Evolutionary conservation across 176 grass and related monocot species (phyloP).

Genomic region (bread wheat (Triticum aestivum)): DNA sequence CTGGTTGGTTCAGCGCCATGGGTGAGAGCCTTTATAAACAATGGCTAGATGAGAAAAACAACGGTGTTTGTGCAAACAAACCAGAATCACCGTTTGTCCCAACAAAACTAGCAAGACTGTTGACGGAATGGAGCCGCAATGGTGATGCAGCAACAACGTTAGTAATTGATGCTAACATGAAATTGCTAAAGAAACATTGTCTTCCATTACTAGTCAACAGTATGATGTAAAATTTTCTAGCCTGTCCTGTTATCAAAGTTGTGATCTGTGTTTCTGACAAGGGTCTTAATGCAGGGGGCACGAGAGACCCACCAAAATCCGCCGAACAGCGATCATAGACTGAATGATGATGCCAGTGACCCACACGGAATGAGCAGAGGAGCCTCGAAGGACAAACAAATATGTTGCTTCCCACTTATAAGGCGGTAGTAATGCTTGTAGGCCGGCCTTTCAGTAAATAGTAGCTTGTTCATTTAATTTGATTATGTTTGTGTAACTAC

Average conservation of each 20-base stretch:
- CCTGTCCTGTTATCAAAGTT: neutral
- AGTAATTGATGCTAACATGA: no score
- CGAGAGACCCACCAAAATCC: neutral
- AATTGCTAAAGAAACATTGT: no score
- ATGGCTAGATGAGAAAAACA: no score
- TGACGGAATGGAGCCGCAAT: no score
- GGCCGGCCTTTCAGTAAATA: conserved; percentile 28
- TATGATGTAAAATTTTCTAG: no score
- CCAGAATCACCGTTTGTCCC: no score
- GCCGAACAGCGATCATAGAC: neutral
- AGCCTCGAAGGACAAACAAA: conserved; percentile 35
- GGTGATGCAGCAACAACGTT: no score
- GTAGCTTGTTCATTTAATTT: conserved; percentile 31
- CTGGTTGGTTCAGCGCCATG: neutral
- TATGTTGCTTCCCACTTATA: conserved; percentile 48
- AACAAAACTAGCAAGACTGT: no score
- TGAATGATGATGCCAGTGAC: neutral
- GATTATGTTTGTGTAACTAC: neutral
- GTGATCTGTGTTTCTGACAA: neutral
- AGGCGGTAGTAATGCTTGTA: conserved; percentile 19
- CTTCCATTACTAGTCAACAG: no score
- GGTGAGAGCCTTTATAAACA: no score
- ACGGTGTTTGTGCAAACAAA: no score
- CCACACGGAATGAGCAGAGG: neutral
- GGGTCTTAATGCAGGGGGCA: neutral